Percentiles rank a stretch among this genome's conserved stretches.
phyloP scores from a whole-genome alignment of 2,329 filamentous ascomycete genomes.

The Pseudogymnoascus sp. region DNA sequence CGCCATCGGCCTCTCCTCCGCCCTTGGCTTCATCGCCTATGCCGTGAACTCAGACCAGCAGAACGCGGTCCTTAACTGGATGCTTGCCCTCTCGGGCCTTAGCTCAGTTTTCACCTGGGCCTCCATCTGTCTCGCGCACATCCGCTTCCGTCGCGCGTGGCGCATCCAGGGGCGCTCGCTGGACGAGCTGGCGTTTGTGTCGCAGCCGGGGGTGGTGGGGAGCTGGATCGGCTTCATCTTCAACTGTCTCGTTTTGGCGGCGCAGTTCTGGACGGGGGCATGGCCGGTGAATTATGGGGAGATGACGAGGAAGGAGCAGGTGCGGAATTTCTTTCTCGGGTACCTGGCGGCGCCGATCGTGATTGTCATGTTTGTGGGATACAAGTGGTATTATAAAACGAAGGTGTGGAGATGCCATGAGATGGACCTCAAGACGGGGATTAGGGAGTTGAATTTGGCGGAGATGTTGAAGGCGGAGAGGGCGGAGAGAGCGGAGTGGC shows the following conservation, averaged over 20 bases:
- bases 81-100: conserved; percentile 65
- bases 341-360: conserved; percentile 66
- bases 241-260: conserved; percentile 67
- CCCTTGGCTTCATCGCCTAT: conserved; percentile 67
- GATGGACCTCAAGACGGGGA: conserved; percentile 82
- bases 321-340: conserved; percentile 62
- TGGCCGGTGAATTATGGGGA: conserved; percentile 57
- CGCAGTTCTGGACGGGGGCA: conserved; percentile 82
- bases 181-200: conserved; percentile 70
- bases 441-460: conserved; percentile 74
- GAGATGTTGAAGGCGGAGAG: conserved; percentile 71
- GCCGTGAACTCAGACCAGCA: conserved; percentile 57
- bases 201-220: conserved; percentile 69
- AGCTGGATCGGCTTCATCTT: conserved; percentile 73
- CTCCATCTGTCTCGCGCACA: conserved; percentile 82
- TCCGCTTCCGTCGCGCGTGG: conserved; percentile 85
- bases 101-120: conserved; percentile 73
- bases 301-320: conserved; percentile 38
- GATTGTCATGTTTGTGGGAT: conserved; percentile 57
- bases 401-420: conserved; percentile 57
- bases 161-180: conserved; percentile 57
- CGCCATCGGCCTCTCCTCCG: conserved; percentile 59
- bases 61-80: conserved; percentile 65
- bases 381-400: conserved; percentile 70
- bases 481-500: conserved; percentile 65